A percentile compares a stretch with the other conserved stretches of the same genome.
Conservation (phyloP, 164 flowering plant genomes). For the Saururus chinensis region DNA sequence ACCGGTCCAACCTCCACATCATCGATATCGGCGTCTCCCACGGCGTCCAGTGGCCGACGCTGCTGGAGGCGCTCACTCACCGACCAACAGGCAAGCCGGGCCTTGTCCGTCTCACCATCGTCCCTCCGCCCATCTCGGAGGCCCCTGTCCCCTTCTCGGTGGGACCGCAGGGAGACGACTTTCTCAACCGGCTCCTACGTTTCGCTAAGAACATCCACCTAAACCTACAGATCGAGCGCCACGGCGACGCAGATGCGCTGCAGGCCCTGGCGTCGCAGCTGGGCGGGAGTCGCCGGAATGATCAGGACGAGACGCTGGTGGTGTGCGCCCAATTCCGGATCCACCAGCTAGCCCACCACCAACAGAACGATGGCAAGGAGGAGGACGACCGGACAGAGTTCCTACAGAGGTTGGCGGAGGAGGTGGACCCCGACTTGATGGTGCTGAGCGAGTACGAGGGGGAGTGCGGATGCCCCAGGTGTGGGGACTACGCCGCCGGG, state of each 20-base stretch:
- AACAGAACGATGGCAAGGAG: not conserved
- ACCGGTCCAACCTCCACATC: constrained; percentile 33
- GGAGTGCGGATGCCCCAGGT: constrained; percentile 40
- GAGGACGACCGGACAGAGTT: constrained; percentile 44
- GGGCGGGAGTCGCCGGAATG: constrained; percentile 9
- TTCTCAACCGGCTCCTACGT: constrained; percentile 32
- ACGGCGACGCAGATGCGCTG: constrained; percentile 21
- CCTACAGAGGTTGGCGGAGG: constrained; percentile 21
- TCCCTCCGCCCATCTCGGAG: constrained; percentile 11
- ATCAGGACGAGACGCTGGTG: constrained; percentile 35
- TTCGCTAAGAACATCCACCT: constrained; percentile 51
- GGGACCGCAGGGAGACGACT: constrained; percentile 50
- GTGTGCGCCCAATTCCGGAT: constrained; percentile 67
- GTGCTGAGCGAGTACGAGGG: constrained; percentile 55
- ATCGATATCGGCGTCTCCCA: constrained; percentile 79
- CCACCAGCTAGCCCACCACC: constrained; percentile 36
- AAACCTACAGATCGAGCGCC: constrained; percentile 40
- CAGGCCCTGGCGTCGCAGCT: constrained; percentile 29
- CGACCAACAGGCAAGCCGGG: constrained; percentile 58
- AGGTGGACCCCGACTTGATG: constrained; percentile 48
- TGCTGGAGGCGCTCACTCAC: constrained; percentile 53
- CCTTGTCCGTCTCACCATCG: constrained; percentile 49
- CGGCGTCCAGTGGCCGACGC: constrained; percentile 82
- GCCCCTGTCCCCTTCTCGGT: constrained; percentile 39
- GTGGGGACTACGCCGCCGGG: constrained; percentile 44